Conservation (phyloP, 2,329 filamentous ascomycete genomes). For the Xylaria sp. region DNA sequence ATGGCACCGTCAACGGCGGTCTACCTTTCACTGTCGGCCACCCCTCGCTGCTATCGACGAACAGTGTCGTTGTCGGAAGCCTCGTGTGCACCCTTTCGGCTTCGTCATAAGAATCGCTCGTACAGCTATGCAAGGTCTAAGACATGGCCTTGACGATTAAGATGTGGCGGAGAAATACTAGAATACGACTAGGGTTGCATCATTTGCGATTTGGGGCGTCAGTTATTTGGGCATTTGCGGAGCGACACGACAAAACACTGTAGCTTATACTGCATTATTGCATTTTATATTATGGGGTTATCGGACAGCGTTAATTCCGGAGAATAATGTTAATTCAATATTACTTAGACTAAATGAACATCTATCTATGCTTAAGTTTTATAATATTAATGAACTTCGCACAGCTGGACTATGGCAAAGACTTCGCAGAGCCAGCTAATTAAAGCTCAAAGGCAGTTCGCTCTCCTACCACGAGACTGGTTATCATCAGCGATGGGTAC, state of each 20-base stretch:
- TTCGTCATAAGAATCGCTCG: background rate
- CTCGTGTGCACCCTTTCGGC: constrained; percentile 36
- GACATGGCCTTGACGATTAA: background rate
- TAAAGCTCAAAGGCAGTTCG: no score
- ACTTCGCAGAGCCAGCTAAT: no score
- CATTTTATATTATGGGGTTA: background rate
- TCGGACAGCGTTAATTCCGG: background rate
- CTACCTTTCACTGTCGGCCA: constrained; percentile 37
- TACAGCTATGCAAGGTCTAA: background rate
- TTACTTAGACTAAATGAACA: no score
- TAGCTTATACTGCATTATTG: background rate
- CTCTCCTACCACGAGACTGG: no score
- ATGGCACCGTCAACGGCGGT: constrained; percentile 37
- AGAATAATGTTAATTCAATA: no score
- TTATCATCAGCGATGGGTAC: no score
- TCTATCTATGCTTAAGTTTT: no score
- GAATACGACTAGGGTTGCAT: background rate
- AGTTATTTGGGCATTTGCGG: background rate
- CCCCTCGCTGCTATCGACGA: constrained; percentile 43
- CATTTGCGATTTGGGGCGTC: background rate
- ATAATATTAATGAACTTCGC: no score
- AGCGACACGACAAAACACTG: background rate
- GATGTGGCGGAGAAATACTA: background rate
- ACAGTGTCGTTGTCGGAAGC: constrained; percentile 45
- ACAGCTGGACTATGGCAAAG: no score